phyloP scores from a whole-genome alignment of 73 alveolate genomes.

The Blepharisma japonicum region DNA sequence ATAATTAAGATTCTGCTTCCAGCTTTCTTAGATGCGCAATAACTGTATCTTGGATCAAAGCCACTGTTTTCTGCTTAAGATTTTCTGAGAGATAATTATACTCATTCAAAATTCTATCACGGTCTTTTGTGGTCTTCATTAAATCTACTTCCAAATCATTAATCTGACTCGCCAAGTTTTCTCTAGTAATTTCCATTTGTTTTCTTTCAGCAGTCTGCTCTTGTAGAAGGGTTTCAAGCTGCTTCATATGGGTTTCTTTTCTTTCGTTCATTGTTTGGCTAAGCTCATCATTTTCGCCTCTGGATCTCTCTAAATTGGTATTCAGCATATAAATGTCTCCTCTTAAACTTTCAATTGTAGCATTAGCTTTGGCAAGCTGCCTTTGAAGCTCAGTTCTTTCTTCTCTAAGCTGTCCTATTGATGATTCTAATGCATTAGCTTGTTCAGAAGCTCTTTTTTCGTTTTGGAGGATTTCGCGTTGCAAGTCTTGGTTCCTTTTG shows the following conservation, averaged over 20 bases:
- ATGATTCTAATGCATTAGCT: neutral
- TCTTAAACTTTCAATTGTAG: neutral
- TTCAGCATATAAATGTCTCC: neutral
- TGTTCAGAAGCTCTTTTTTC: constrained; percentile 23
- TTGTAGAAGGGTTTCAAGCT: neutral
- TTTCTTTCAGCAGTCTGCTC: neutral
- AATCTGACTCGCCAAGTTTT: neutral
- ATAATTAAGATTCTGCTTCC: neutral
- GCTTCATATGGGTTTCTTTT: constrained; percentile 9
- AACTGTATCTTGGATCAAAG: constrained; percentile 4
- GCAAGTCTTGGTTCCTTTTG: neutral
- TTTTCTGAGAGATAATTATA: neutral
- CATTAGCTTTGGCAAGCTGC: neutral
- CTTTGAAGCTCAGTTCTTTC: neutral
- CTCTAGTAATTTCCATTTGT: neutral
- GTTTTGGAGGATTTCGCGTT: neutral
- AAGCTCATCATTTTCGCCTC: neutral
- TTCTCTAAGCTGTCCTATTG: neutral
- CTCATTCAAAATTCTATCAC: neutral
- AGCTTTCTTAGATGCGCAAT: neutral
- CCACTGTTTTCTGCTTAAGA: neutral
- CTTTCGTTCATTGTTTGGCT: neutral
- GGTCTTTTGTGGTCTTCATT: neutral
- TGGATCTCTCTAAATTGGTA: neutral
- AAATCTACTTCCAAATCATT: neutral